Conservation (phyloP, 257 asterid genomes). For the Capsicum baccatum region DNA sequence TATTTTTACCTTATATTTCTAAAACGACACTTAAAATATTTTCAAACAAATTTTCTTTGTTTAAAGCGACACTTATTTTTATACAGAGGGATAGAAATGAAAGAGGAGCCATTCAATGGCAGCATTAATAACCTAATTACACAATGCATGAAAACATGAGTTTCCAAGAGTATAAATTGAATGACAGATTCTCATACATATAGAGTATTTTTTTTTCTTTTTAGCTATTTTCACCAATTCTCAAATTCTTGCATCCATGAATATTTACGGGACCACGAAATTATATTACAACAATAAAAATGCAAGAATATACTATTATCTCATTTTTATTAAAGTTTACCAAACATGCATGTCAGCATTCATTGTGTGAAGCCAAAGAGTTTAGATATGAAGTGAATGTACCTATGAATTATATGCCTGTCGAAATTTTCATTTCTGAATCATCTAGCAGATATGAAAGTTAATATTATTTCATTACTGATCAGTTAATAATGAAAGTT, state of each 20-base stretch:
- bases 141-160: not conserved
- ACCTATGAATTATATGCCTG: not conserved
- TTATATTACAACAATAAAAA: not conserved
- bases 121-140: not conserved
- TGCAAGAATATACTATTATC: not conserved
- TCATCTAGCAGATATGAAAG: no score
- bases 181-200: not conserved
- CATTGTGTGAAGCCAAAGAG: not conserved
- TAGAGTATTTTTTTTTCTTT: no score
- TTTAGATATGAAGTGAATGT: not conserved
- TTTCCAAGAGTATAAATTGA: slow-evolving; percentile 10
- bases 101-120: slow-evolving; percentile 5
- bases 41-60: no score
- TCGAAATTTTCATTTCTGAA: not conserved
- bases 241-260: not conserved
- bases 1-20: no score
- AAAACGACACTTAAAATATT: no score
- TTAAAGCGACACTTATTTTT: no score
- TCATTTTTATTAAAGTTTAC: not conserved
- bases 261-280: not conserved
- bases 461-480: no score
- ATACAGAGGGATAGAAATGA: no score
- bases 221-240: not conserved
- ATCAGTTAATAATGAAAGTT: no score
- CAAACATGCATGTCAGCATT: slow-evolving; percentile 14